Base-by-base conservation (phyloP, 352 stramenopile species). In the Phytophthora multivora region DNA sequence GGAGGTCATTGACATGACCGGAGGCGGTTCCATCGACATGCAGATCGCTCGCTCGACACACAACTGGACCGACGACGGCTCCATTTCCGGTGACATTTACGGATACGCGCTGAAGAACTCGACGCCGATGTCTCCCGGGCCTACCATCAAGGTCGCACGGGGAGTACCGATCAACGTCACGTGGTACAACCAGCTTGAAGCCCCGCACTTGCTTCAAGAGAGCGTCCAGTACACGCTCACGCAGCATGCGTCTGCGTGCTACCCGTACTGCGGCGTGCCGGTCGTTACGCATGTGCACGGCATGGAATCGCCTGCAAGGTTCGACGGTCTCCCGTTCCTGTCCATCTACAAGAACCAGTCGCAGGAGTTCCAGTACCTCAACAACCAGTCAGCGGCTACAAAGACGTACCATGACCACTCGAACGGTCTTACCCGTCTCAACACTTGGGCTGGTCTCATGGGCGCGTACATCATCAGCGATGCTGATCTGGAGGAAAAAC, bases 331-430 rank as follows among this genome's bases (percentile, higher is more conserved):
- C 15, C 79, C 76, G 16, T 65, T 51, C 28, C 59, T 52, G 16
- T 83, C 76, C 15, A 77, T 88, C 52, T 88, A 85, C 68, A 66
- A 71, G 51, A 86, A 88, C 73, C 76, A 88, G 50, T 80, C 59
- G 15, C 58, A 60, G 21, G 65, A 70, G n/a, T 72, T 79, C 40
- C 38, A 62, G n/a, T 88, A 88, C 64, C 42, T 69, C 28, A 88
- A 88, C 75, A 78, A 79, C 49, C 79, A 88, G 71, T 82, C 76
- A 2, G 67, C 71, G 3, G 77, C 76, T 10, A 86, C 79, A 3
- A 83, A 84, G 50, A 46, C 75, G 2, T 88, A 88, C 63, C 79
- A 88, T 56, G 79, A 88, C 41, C 79, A 88, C 59, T 50, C 76
- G 2, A 78, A 79, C 31, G 79, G 79, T 5, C 63, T 88, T 31